Percentiles rank a stretch among this genome's conserved stretches.
Conservation (phyloP, 2,329 filamentous ascomycete genomes). For the Ophiocordyceps camponoti-rufipedis region DNA sequence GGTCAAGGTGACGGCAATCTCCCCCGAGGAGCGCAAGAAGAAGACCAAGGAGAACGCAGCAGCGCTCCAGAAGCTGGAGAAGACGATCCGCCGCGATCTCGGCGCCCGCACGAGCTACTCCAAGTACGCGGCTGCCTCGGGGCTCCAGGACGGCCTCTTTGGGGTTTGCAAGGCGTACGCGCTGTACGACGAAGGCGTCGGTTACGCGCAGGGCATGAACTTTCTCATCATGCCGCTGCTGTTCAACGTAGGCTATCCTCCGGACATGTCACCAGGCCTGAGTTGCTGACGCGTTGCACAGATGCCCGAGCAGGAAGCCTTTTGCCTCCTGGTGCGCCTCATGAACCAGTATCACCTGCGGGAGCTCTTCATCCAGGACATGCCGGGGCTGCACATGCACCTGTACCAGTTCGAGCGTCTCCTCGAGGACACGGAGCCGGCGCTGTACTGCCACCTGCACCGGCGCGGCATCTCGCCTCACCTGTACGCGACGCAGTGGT, state of each 20-base stretch:
- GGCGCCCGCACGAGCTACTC: slow-evolving; percentile 90
- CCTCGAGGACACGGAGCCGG: slow-evolving; percentile 84
- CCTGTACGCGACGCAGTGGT: slow-evolving; percentile 97
- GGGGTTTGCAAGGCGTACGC: slow-evolving; percentile 96
- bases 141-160: slow-evolving; percentile 84
- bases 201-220: slow-evolving; percentile 98
- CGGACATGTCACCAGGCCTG: too few species aligned
- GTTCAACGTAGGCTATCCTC: slow-evolving; percentile 52
- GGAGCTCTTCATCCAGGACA: slow-evolving; percentile 85
- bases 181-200: slow-evolving; percentile 81
- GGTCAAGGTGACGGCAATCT: slow-evolving; percentile 44
- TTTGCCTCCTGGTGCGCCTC: slow-evolving; percentile 75
- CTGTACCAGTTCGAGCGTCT: slow-evolving; percentile 91
- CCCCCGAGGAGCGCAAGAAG: slow-evolving; percentile 52
- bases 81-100: slow-evolving; percentile 75
- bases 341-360: slow-evolving; percentile 95
- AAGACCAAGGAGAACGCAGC: slow-evolving; percentile 62
- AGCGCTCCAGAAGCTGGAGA: slow-evolving; percentile 68
- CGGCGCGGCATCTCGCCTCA: slow-evolving; percentile 76
- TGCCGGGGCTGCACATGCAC: slow-evolving; percentile 86
- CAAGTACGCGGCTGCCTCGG: slow-evolving; percentile 81
- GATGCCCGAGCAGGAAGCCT: slow-evolving; percentile 96
- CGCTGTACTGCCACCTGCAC: slow-evolving; percentile 83
- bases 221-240: slow-evolving; percentile 92
- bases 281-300: slow-evolving; percentile 14